A percentile compares a stretch with the other conserved stretches of the same genome.
Evolutionary conservation across 192 early-diverging fungal genomes (phyloP).

Genomic region (Kappamyces sp.): DNA sequence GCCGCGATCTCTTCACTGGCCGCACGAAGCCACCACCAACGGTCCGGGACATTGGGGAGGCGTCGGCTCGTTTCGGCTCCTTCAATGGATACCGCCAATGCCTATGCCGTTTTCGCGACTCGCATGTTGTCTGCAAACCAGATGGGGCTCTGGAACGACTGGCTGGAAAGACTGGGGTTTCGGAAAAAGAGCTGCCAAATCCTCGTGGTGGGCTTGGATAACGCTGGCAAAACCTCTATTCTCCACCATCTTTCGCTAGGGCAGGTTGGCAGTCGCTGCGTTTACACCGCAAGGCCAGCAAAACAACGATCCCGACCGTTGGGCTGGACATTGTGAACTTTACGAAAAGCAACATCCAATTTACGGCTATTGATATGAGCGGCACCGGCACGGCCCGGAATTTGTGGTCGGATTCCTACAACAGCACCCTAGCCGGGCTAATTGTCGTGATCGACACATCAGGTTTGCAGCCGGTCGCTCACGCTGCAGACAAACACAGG

Average conservation of each 20-base stretch:
- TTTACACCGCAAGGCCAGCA: not conserved
- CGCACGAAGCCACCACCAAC: too few relatives aligned
- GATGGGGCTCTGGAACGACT: not conserved
- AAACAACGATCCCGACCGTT: slow-evolving; percentile 4
- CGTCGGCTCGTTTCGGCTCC: too few relatives aligned
- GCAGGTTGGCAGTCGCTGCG: not conserved
- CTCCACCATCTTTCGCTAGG: not conserved
- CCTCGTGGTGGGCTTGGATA: slow-evolving; percentile 7
- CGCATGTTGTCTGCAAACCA: too few relatives aligned
- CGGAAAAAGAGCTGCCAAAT: not conserved
- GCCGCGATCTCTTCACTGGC: too few relatives aligned
- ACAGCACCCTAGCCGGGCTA: not conserved
- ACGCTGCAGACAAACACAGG: slow-evolving; percentile 10
- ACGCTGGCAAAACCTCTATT: slow-evolving; percentile 10
- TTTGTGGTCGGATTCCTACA: not conserved
- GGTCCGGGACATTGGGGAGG: too few relatives aligned
- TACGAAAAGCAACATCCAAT: not conserved
- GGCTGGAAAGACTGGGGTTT: not conserved
- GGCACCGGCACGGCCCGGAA: slow-evolving; percentile 4
- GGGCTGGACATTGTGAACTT: not conserved
- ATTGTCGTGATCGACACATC: slow-evolving; percentile 5
- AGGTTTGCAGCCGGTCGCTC: too few relatives aligned
- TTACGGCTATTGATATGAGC: not conserved
- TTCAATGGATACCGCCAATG: too few relatives aligned
- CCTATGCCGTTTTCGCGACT: too few relatives aligned